A percentile compares a stretch with the other conserved stretches of the same genome.
Evolutionary conservation across 2,329 filamentous ascomycete genomes (phyloP).

Genomic region (Colletotrichum sp.): DNA sequence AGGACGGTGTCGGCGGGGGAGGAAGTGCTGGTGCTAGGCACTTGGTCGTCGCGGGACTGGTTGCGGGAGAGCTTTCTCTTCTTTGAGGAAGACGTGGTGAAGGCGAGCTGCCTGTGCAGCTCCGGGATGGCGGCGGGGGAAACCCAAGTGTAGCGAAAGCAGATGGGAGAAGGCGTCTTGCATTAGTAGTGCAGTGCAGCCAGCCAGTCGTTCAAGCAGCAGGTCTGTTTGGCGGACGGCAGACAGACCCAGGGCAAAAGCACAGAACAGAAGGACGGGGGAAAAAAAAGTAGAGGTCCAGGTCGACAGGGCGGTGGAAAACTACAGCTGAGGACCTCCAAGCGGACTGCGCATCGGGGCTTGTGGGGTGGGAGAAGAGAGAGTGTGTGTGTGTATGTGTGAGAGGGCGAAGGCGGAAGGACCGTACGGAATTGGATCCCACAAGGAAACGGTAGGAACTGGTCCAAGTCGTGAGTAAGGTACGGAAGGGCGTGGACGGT

Average conservation of each 20-base stretch:
- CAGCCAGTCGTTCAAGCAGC: neutral
- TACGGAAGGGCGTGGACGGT: neutral
- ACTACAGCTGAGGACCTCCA: conserved; percentile 11
- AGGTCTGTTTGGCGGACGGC: neutral
- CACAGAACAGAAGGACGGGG: neutral
- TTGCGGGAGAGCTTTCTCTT: conserved; percentile 69
- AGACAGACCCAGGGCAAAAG: conserved; percentile 5
- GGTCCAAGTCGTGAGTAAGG: conserved; percentile 4
- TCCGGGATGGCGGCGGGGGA: conserved; percentile 39
- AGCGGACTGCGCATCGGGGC: conserved; percentile 12
- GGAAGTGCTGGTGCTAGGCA: conserved; percentile 33
- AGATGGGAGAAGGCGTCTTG: conserved; percentile 6
- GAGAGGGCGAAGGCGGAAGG: conserved; percentile 1
- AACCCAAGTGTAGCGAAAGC: neutral
- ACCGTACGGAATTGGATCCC: neutral
- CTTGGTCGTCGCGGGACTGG: conserved; percentile 47
- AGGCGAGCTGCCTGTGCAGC: conserved; percentile 70
- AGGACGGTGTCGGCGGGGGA: conserved; percentile 51
- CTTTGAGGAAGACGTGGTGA: conserved; percentile 77
- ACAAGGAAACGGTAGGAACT: neutral
- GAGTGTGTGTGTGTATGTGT: neutral
- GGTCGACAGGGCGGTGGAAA: conserved; percentile 10
- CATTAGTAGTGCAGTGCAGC: conserved; percentile 11
- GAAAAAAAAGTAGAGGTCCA: neutral
- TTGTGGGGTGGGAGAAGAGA: conserved; percentile 13